Conservation (phyloP, 306 rosid species). For the Boehmeria nivea region DNA sequence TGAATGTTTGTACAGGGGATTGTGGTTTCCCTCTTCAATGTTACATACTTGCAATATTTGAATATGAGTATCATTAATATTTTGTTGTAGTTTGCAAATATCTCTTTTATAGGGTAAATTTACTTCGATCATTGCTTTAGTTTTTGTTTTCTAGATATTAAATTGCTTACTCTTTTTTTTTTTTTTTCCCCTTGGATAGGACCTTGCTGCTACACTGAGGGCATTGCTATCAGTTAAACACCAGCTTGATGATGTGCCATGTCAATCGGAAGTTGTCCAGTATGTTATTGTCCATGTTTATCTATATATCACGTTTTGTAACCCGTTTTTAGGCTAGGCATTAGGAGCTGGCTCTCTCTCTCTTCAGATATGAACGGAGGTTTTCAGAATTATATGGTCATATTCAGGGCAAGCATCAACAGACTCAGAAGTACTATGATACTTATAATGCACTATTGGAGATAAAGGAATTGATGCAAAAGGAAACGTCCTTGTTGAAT, state of each 20-base stretch:
- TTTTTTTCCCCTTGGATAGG: too few relatives aligned
- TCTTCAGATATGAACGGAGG: constrained; percentile 64
- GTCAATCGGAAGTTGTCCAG: constrained; percentile 83
- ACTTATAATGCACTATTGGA: constrained; percentile 88
- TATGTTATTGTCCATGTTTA: constrained; percentile 31
- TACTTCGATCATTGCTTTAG: neutral
- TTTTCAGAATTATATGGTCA: constrained; percentile 67
- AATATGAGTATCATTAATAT: too few relatives aligned
- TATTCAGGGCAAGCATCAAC: constrained; percentile 82
- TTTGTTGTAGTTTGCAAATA: too few relatives aligned
- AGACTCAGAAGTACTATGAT: constrained; percentile 73
- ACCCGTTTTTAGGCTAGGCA: neutral
- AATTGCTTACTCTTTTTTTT: constrained; percentile 4
- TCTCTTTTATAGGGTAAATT: too few relatives aligned
- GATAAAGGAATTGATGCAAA: constrained; percentile 82
- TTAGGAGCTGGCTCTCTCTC: constrained; percentile 6
- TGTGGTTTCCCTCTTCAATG: too few relatives aligned
- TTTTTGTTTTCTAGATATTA: neutral
- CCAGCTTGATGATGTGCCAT: constrained; percentile 63
- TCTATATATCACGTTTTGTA: constrained; percentile 7
- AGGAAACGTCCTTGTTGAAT: constrained; percentile 84
- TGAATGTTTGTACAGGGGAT: too few relatives aligned
- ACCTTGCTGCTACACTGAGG: constrained; percentile 54
- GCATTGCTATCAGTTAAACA: constrained; percentile 50
- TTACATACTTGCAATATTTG: too few relatives aligned